Base-by-base conservation (phyloP, 1,139 yeast species). In the Scheffersomyces illinoinensis region DNA sequence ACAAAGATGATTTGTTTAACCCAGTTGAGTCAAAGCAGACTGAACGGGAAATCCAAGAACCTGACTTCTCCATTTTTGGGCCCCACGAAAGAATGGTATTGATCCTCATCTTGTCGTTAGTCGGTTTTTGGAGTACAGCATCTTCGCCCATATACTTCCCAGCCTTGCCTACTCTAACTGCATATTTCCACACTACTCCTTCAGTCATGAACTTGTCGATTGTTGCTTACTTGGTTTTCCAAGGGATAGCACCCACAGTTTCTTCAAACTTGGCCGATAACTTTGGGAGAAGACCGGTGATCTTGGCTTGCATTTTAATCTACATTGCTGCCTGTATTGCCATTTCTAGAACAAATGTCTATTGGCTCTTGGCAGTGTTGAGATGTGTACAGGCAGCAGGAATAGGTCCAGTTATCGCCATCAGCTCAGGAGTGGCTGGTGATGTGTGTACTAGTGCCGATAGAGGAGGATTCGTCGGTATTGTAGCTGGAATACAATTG, bases 261-360 rank as follows among this genome's bases (percentile, higher is more conserved):
- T 77, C 87, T 70, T 87, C 89, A 0, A 79, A 87, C 1, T 62
- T 90, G n/a, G 87, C 95, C 0, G 97, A 91, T 67, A 68, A 76
- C 1, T 75, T 80, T 57, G 97, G 97, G 0, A 79, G 96, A 59
- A 71, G 96, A 50, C 95, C 96, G 0, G 80, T 88, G 0, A 75
- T 86, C 12, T 56, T 89, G 20, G 58, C 71, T 4, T 88, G 92
- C 60, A 73, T 88, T 54, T 19, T 79, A 0, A 74, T 86, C 1
- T 89, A 84, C 60, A 76, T 86, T 8, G 86, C 80, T 1, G 84
- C 88, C 6, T 84, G 87, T 66, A 67, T 87, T 20, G 92, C 90
- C 0, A 69, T 90, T 17, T 91, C 93, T 0, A 73, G 81, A 20
- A 74, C 86, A 18, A 73, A 80, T n/a, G 78, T 66, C 0, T 78